Evolutionary conservation across 352 stramenopile species (phyloP).

Genomic region (Phytopythium helicoides): DNA sequence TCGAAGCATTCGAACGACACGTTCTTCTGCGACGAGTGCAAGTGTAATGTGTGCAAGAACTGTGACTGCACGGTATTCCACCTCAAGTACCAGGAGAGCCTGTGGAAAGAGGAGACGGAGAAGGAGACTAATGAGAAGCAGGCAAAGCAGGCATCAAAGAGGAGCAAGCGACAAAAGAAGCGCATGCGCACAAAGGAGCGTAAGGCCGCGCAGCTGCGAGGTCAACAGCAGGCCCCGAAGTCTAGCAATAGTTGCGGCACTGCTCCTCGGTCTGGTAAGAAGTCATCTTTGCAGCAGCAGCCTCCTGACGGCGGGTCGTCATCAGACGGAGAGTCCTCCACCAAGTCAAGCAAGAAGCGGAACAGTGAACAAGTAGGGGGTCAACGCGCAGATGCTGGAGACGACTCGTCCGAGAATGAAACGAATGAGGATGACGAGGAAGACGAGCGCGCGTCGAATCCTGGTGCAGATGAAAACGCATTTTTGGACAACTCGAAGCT

Average conservation of each 20-base stretch:
- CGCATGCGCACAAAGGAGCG: conserved; percentile 80
- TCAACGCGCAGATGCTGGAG: conserved; percentile 40
- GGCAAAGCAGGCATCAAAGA: conserved; percentile 83
- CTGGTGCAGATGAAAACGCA: conserved; percentile 32
- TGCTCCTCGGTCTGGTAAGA: conserved; percentile 23
- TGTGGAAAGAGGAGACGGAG: conserved; percentile 94
- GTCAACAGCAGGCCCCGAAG: conserved; percentile 33
- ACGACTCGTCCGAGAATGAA: conserved; percentile 65
- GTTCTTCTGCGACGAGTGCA: conserved; percentile 97
- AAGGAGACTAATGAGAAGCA: conserved; percentile 90
- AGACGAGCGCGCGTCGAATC: conserved; percentile 24
- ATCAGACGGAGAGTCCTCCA: conserved; percentile 50
- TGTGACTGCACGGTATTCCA: conserved; percentile 98
- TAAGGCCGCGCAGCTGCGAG: conserved; percentile 59
- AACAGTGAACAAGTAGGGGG: conserved; percentile 17
- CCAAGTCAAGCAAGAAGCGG: conserved; percentile 23
- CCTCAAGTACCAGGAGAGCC: conserved; percentile 95
- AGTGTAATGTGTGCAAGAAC: conserved; percentile 97
- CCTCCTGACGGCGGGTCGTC: conserved; percentile 42
- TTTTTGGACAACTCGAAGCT: conserved; percentile 57
- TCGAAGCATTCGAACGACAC: conserved; percentile 94
- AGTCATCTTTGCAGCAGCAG: conserved; percentile 19
- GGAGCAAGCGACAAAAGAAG: conserved; percentile 85
- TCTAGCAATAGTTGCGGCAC: conserved; percentile 27
- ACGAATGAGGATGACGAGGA: conserved; percentile 46